Base-by-base conservation (phyloP, 2,329 filamentous ascomycete genomes). In the Colletotrichum shisoi region DNA sequence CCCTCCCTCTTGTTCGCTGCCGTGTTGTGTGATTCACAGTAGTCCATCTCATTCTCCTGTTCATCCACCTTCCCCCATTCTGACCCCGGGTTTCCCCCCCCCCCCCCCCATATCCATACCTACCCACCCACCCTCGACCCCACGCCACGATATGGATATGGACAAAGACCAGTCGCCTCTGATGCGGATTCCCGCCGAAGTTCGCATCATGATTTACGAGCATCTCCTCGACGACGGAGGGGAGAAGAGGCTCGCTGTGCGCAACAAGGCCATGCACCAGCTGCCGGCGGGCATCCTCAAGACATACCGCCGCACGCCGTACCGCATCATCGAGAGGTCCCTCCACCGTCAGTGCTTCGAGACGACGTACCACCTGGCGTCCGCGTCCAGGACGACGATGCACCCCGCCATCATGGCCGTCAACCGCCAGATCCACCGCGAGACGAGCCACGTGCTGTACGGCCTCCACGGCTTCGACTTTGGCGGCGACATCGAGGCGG, bases 391-490 rank as follows among this genome's bases (percentile, higher is more conserved):
- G 69, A 73, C 49, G 69, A 73, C 59, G 73, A 77, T 83, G 71
- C 77, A 84, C 75, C 73, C 79, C 37, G 71, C 81, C 57, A 77
- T 85, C 71, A 77, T 87, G 80, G 72, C 76, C 57, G 79, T 78
- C 21, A 83, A 79, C 71, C 78, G 78, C 46, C 79, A 79, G 61
- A 78, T 88, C 57, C 79, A 88, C 73, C 77, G 80, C 66, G 87
- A 89, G 73, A 83, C 84, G n/a, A 77, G 83, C 4, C 79, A 83
- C 64, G 73, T 86, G 17, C 77, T 90, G 3, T 90, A 89, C 74
- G 79, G 78, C 8, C 77, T 74, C 62, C 85, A 88, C 73, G 78
- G 78, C 0, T 89, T 89, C 74, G 82, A 85, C 71, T 90, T 90
- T 73, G 84, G 83, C 68, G 80, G 81, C 54, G 81, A 86, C 74